Evolutionary conservation across 495 filamentous ascomycete genomes (phyloP).

Genomic region (Poronia punctata): DNA sequence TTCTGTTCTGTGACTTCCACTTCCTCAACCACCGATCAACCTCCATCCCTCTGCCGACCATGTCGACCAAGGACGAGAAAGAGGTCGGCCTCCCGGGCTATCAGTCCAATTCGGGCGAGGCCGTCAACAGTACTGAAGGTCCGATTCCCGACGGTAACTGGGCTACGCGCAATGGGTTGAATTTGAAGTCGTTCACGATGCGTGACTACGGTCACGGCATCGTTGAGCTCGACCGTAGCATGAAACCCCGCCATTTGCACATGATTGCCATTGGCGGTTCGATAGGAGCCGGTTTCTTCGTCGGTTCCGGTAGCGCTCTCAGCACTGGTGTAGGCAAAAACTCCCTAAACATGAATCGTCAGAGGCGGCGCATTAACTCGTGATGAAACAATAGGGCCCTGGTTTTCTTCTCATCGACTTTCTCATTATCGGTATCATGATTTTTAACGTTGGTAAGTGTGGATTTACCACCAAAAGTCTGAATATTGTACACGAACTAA

Average conservation of each 20-base stretch:
- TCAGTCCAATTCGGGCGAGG: too few relatives aligned
- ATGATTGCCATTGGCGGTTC: slow-evolving; percentile 73
- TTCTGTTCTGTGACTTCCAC: too few relatives aligned
- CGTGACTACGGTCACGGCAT: slow-evolving; percentile 31
- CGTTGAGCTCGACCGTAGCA: slow-evolving; percentile 48
- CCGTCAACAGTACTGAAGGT: slow-evolving; percentile 4
- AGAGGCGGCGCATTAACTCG: not conserved
- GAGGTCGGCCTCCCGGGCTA: slow-evolving; percentile 16
- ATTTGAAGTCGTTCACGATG: slow-evolving; percentile 42
- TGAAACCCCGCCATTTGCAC: slow-evolving; percentile 62
- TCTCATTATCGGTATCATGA: slow-evolving; percentile 48
- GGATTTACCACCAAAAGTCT: not conserved
- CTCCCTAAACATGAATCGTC: not conserved
- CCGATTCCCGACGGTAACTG: slow-evolving; percentile 28
- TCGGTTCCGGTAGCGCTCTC: slow-evolving; percentile 45
- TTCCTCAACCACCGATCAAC: not conserved
- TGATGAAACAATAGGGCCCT: slow-evolving; percentile 29
- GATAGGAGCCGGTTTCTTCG: slow-evolving; percentile 60
- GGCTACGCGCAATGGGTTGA: slow-evolving; percentile 46
- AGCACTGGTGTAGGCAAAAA: slow-evolving; percentile 32
- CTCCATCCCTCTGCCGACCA: slow-evolving; percentile 1
- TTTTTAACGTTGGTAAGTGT: slow-evolving; percentile 43
- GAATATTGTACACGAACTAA: slow-evolving; percentile 4
- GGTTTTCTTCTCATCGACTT: slow-evolving; percentile 47
- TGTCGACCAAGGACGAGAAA: slow-evolving; percentile 23